Evolutionary conservation across 441 rosid species (phyloP), one percentile per base, ranked within the genome.

Genomic region (Daphne laureola): DNA sequence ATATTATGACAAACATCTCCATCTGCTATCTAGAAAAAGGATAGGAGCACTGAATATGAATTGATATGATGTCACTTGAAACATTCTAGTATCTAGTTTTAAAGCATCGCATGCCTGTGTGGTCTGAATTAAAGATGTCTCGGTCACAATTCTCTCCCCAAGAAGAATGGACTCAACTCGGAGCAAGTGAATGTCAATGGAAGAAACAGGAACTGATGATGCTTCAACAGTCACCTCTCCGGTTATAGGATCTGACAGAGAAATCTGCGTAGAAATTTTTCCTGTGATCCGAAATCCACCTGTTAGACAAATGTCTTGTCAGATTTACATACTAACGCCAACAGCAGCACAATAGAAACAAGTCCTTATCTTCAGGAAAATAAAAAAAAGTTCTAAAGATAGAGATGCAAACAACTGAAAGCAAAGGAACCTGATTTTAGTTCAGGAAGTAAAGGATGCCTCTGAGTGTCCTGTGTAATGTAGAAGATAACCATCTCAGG

Each of bases 391-490:
- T 18, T 18, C 9, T 53, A 36, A 18, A 55, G 31, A 62, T 35
- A 25, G 0, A 18, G 38, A 31, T 31, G 7, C 38, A 31, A 31
- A 31, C 38, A 31, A 31, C 38, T 31, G 53, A 63, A 23, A 47
- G 27, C 49, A 63, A 53, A 50, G 58, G 65, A 43, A 86, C 93
- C 95, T 67, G 86, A 66, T 64, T 79, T 87, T 63, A 91, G 58
- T 61, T 82, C 89, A 5, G 95, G 90, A 59, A 91, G 89, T 57
- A 91, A 57, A 2, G 87, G 95, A 69, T 87, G 95, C 63, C 77
- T 83, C 63, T 87, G 89, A 46, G 98, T 91, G 59, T 87, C 93
- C 66, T 83, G 98, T 56, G 96, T 87, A 51, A 91, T 83, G 65
- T 87, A 83, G 65, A 91, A 86, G 63, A 87, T 67, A 35, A 80